Conservation (phyloP, 2,329 filamentous ascomycete genomes). For the Epichloe sibirici region DNA sequence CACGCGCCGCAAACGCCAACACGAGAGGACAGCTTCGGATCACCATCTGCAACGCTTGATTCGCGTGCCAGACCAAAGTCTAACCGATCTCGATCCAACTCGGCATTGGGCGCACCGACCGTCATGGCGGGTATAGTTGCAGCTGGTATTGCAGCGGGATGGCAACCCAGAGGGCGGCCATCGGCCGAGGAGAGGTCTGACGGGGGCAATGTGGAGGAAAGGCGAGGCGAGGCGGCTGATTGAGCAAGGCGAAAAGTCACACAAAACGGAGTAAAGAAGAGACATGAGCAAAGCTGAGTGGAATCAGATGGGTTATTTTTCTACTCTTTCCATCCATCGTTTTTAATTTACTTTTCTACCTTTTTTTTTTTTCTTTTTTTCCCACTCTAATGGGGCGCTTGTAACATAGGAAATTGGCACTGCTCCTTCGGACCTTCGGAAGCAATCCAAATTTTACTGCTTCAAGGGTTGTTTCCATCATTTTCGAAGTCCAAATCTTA, state of each 20-base stretch:
- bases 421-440: background rate
- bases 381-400: background rate
- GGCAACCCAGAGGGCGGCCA: constrained; percentile 54
- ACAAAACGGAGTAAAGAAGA: constrained; percentile 14
- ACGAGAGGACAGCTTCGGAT: constrained; percentile 39
- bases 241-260: constrained; percentile 12
- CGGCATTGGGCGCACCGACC: constrained; percentile 59
- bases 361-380: no score
- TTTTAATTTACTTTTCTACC: background rate
- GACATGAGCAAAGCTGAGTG: background rate
- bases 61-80: constrained; percentile 55
- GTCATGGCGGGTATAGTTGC: constrained; percentile 79
- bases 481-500: background rate
- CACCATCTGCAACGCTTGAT: constrained; percentile 42
- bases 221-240: constrained; percentile 5
- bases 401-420: background rate
- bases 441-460: background rate
- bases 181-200: constrained; percentile 16
- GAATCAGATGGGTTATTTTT: constrained; percentile 1
- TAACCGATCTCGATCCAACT: constrained; percentile 53
- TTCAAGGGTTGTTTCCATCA: background rate
- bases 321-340: background rate
- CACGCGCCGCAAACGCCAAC: constrained; percentile 50
- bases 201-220: constrained; percentile 5
- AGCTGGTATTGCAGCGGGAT: constrained; percentile 62